Base-by-base conservation (phyloP, 1,139 yeast genomes). In the Nakaseomyces delphensis region DNA sequence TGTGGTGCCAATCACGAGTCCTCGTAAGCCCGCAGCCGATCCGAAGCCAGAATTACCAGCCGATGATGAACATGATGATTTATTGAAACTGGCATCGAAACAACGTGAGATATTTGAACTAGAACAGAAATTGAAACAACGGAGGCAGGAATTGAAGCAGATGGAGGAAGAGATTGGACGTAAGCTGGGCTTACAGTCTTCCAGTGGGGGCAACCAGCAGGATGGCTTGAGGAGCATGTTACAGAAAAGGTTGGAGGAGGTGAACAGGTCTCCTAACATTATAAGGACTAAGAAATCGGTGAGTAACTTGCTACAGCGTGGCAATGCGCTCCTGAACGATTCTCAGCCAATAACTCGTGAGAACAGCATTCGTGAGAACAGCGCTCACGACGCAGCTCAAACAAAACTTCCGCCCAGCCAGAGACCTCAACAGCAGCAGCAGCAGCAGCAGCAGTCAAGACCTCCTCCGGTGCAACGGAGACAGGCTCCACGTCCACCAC, bases 41-140 rank as follows among this genome's bases (percentile, higher is more conserved):
- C 36, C 14, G 9, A 24, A 13, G 10, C 41, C 53, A 13, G 48
- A 49, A 8, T 14, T 68, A 10, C 49, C 35, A 8, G 32, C 23
- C 3, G 19, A 35, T 10, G 30, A 38, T 8, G 38, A 18, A 18
- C 13, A 35, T 2, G 15, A 9, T 8, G 38, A 18, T 16, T 48
- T 69, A 13, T 64, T 57, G 44, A 53, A 59, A 32, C 48, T 71
- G 40, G 76, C 76, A 0, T 49, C 70, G 1, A 70, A 71, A 47
- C 72, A 70, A 48, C 62, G 76, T 47, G 65, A 63, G 32, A 66
- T 70, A 2, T 43, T 64, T 23, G 76, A 71, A 40, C 47, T 69
- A 28, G 66, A 62, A 44, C 53, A 61, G 8, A 63, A 65, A 37
- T 49, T 71, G 39, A 53, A 52, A 4, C 37, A 43, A 7, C 63